Evolutionary conservation across 768 basidiomycete species (phyloP).

Genomic region (Amanita pseudoporphyria): DNA sequence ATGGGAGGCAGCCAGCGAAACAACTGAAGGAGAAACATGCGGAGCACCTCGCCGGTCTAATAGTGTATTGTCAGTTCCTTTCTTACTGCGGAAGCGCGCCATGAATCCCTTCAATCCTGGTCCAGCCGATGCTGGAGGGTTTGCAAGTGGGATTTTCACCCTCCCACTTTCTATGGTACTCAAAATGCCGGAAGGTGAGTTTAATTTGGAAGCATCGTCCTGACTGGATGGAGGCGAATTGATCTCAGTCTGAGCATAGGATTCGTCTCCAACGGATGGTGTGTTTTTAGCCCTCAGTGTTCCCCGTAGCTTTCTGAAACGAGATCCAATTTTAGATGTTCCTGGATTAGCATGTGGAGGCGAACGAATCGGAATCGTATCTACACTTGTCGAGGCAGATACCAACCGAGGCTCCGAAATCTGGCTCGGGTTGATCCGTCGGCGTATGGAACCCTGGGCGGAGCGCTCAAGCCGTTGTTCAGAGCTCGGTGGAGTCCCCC

Average conservation of each 20-base stretch:
- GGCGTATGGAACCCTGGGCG: conserved; percentile 30
- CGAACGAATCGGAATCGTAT: conserved; percentile 52
- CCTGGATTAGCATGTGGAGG: conserved; percentile 37
- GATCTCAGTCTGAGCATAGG: not conserved
- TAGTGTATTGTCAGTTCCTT: conserved; percentile 19
- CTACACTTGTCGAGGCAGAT: conserved; percentile 59
- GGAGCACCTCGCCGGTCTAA: conserved; percentile 11
- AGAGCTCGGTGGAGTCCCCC: conserved; percentile 34
- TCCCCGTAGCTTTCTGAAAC: conserved; percentile 64
- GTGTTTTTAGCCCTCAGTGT: conserved; percentile 47
- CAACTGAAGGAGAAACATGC: conserved; percentile 12
- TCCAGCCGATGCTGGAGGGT: conserved; percentile 61
- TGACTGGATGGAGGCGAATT: conserved; percentile 26
- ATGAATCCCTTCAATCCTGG: conserved; percentile 77
- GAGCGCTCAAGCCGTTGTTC: conserved; percentile 3
- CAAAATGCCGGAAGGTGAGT: conserved; percentile 17
- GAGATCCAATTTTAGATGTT: conserved; percentile 55
- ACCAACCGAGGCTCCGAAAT: conserved; percentile 60
- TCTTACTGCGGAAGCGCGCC: conserved; percentile 59
- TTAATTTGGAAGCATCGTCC: conserved; percentile 30
- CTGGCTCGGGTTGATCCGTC: conserved; percentile 49
- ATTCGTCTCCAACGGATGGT: conserved; percentile 8
- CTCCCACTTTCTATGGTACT: conserved; percentile 44
- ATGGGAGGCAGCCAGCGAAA: conserved; percentile 11
- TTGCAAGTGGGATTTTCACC: conserved; percentile 44